Evolutionary conservation across 129 eudicot species (phyloP), one percentile per base, ranked within the genome.

Genomic region (Glebionis coronaria): DNA sequence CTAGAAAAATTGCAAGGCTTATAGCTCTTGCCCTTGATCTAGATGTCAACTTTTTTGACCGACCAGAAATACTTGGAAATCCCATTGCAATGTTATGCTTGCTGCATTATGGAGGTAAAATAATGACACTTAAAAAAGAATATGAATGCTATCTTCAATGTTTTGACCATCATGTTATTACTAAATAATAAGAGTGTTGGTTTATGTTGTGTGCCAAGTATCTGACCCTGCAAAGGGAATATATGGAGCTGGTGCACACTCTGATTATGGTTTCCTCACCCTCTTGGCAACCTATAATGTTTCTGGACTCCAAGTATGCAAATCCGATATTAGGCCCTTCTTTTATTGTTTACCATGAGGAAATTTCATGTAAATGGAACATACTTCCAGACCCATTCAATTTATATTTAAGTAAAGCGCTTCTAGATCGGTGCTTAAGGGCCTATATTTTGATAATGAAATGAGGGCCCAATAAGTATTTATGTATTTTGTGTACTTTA

Each of bases 201-300:
- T 18, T 70, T 58, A 27, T 31, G 52, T 13, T 61, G 65, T 61
- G 88, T 96, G 80, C 74, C 77, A 55, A 68, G 77, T 85, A 19
- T 88, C 96, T 63, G 96, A 88, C 58, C 83, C 85, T n/a, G 67
- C 67, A 20, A 85, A 92, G 62, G 98, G 98, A 70, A 78, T 88
- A 67, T 92, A 45, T 76, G 98, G 96, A 84, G 96, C 98, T 67
- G 96, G 96, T 49, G 95, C 96, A 46, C 96, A 92, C 64, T 75
- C 96, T 72, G 98, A 88, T 77, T 88, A 25, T 38, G 95, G 96
- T 57, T 74, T 92, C 45, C 82, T 92, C 53, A 88, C 98, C 64
- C 98, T 92, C 51, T 76, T 92, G 86, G 95, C 91, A 12, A 88
- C 91, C 18, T 95, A 85, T 67, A 69, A 77, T 74, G 86, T 79